Conservation (phyloP, 768 basidiomycete genomes). For the Boletus edulis region DNA sequence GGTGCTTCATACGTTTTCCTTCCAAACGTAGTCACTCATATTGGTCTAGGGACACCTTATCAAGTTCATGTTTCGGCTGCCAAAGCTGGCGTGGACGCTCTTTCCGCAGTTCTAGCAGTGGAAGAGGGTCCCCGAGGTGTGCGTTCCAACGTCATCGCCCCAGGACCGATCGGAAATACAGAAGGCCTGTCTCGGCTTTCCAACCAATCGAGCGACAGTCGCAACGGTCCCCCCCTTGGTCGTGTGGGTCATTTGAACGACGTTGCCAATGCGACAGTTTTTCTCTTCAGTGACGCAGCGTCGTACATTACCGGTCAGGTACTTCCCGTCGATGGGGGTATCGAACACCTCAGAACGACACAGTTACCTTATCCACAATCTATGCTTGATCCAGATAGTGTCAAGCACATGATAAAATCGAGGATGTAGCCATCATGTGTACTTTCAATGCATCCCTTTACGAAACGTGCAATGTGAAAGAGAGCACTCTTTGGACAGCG, state of each 20-base stretch:
- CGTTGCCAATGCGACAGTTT: conserved; percentile 68
- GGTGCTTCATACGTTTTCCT: conserved; percentile 39
- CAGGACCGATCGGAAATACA: conserved; percentile 79
- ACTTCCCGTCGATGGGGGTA: conserved; percentile 68
- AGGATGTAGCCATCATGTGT: conserved; percentile 20
- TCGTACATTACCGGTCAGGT: conserved; percentile 74
- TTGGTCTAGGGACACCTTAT: conserved; percentile 61
- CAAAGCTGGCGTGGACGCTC: conserved; percentile 91
- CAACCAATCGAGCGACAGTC: background rate
- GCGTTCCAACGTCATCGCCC: conserved; percentile 83
- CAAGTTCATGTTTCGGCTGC: conserved; percentile 95
- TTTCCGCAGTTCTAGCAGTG: conserved; percentile 81
- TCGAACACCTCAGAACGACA: conserved; percentile 48
- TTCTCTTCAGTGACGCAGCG: conserved; percentile 81
- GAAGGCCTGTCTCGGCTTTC: conserved; percentile 68
- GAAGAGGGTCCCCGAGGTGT: conserved; percentile 97
- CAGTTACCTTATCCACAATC: conserved; percentile 60
- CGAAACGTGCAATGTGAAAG: no score
- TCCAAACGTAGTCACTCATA: background rate
- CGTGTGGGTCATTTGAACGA: conserved; percentile 60
- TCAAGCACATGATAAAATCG: conserved; percentile 51
- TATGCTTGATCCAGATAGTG: conserved; percentile 57
- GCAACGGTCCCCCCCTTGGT: conserved; percentile 35
- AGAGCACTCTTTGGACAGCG: no score
- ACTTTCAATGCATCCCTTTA: no score